Base-by-base conservation (phyloP, 805 yeast genomes). In the Sugiyamaella mastotermitis region DNA sequence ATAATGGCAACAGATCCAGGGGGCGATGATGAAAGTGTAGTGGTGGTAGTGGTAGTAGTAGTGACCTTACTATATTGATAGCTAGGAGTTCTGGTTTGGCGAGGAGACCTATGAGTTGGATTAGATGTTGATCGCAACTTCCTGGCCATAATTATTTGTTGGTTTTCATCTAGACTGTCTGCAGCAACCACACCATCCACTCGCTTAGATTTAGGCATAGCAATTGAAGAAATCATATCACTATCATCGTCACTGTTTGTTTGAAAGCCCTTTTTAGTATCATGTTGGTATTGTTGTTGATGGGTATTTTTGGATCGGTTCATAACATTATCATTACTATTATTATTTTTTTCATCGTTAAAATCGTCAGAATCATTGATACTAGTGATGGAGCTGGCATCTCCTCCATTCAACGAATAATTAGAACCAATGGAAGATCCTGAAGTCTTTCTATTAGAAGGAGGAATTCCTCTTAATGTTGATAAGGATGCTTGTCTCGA, bases 241-340 rank as follows among this genome's bases (percentile, higher is more conserved):
- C 40, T 41, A 25, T 48, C 49, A 37, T 69, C 74, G 20, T 68
- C 73, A 43, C 69, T 75, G 1, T 72, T n/a, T n/a, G n/a, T n/a
- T n/a, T n/a, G n/a, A n/a, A n/a, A n/a, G n/a, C n/a, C n/a, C n/a
- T n/a, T n/a, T n/a, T n/a, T n/a, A n/a, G n/a, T n/a, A n/a, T n/a
- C n/a, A n/a, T 64, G 47, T 69, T 69, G 40, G 67, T 66, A 28
- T 57, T 53, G 8, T 43, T 40, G 5, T 32, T 37, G 34, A 26
- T 22, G 17, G 15, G 26, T 39, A 15, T 10, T 14, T 15, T 24
- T 24, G 27, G 16, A 5, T 13, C 8, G 24, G 33, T 20, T 17
- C 23, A 5, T 31, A n/a, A 23, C 26, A 31, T 17, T 31, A 31
- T 9, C 28, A 6, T 13, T 31, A 13, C n/a, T 23, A n/a, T n/a